Percentiles rank a stretch among this genome's conserved stretches.
phyloP scores from a whole-genome alignment of 495 filamentous ascomycete genomes.

The Penicillium coffeae region DNA sequence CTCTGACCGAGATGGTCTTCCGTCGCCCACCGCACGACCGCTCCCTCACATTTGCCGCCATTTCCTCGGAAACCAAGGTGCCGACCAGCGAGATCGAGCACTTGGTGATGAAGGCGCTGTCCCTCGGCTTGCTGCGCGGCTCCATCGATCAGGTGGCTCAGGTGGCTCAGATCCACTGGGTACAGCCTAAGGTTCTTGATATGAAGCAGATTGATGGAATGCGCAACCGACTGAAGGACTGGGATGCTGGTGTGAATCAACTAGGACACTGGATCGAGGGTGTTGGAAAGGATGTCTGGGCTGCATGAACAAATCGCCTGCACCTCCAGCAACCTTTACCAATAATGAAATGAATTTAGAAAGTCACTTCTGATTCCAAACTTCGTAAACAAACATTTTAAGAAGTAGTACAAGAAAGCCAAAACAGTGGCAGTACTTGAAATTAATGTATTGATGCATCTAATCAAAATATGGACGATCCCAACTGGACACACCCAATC shows the following conservation, averaged over 20 bases:
- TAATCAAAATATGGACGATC: slow-evolving; percentile 39
- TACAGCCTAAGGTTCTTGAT: slow-evolving; percentile 96
- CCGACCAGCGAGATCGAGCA: slow-evolving; percentile 89
- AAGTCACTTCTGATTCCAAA: no score
- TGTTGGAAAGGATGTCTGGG: slow-evolving; percentile 87
- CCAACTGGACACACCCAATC: slow-evolving; percentile 53
- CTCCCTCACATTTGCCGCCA: slow-evolving; percentile 83
- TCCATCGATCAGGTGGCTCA: slow-evolving; percentile 96
- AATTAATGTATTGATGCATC: no score
- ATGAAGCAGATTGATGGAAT: slow-evolving; percentile 95
- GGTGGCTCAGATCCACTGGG: slow-evolving; percentile 95
- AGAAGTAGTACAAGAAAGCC: no score
- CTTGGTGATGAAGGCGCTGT: slow-evolving; percentile 96
- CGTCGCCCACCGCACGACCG: slow-evolving; percentile 92
- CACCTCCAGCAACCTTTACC: slow-evolving; percentile 13
- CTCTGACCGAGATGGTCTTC: slow-evolving; percentile 95
- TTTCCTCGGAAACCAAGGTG: slow-evolving; percentile 89
- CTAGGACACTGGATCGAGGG: slow-evolving; percentile 92
- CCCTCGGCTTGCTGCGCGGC: slow-evolving; percentile 81
- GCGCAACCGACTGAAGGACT: slow-evolving; percentile 81
- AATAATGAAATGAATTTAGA: slow-evolving; percentile 16
- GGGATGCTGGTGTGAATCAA: slow-evolving; percentile 92
- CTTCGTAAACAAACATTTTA: no score
- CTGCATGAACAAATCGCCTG: slow-evolving; percentile 51
- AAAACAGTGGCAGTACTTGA: no score